Base-by-base conservation (phyloP, 805 yeast genomes). In the Lipomyces starkeyi region DNA sequence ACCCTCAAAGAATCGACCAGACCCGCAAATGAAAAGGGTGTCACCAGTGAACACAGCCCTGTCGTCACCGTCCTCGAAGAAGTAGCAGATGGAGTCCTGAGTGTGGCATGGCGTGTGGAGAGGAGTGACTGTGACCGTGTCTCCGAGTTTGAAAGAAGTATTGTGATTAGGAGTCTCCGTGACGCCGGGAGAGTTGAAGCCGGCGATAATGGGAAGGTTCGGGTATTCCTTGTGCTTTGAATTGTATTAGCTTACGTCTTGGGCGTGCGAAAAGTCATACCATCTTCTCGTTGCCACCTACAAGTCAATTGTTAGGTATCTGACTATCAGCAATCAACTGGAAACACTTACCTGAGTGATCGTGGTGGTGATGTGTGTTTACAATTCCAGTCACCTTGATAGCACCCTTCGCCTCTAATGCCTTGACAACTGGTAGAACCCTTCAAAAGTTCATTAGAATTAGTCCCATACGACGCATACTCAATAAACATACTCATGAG, bases 31-130 rank as follows among this genome's bases (percentile, higher is more conserved):
- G 80, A 95, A 95, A 56, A 95, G 82, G 0, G 99, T 95, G 79
- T 95, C 99, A 13, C 99, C 99, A 0, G 98, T 91, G 80, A 95
- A 92, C 1, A 95, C 93, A 2, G 90, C 93, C 71, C 82, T 83
- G 73, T 92, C 86, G 43, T 83, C 84, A 0, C 93, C 86, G 76
- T 94, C 98, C 59, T 81, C 81, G 0, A 86, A 92, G 74, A 79
- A 90, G 79, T 92, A 95, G 76, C 98, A 94, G 68, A 95, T 91
- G 2, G 97, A 91, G 79, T 95, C 99, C 79, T 90, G 95, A 0
- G 99, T 95, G 78, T 95, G 99, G 77, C 99, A 95, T 3, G 99
- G 99, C 0, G 99, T 95, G 79, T 94, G 94, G 53, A 94, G 82
- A 0, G 97, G 96, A 1, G 88, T 87, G 61, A 93, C 85, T 20